Base-by-base conservation (phyloP, 495 filamentous ascomycete genomes). In the Tuber melanosporum region DNA sequence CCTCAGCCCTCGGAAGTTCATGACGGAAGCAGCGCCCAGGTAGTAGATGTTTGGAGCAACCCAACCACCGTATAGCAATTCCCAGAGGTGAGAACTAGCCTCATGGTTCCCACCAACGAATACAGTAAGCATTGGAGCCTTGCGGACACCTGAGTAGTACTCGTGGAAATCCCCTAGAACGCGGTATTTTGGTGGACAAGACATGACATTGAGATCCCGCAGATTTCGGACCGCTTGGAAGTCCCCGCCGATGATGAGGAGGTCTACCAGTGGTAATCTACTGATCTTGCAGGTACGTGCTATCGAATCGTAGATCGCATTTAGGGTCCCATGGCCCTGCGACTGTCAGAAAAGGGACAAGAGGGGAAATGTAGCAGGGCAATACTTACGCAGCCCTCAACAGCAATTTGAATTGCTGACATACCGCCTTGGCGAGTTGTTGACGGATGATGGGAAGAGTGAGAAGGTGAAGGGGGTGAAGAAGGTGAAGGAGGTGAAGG, bases 41-140 rank as follows among this genome's bases (percentile, higher is more conserved):
- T 97, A 99, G 86, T 96, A 99, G 73, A 99, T 99, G 73, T 95
- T 97, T 26, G 92, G 94, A 1, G 95, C 95, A 2, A 93, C 95
- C 95, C 95, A 99, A 52, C 95, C 95, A 62, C 95, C 95, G 83
- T 98, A 97, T 86, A 82, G 96, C 4, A 99, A 88, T 82, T 99
- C 95, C 85, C 89, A 94, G 0, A 97, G 84, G 83, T 98, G 88
- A 46, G 91, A 93, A 77, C 92, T 90, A 0, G 95, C 94, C 84
- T 99, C 95, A 78, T 99, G 95, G 83, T 99, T 99, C 12, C 95
- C 95, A 52, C 91, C 94, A 72, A 97, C 89, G 84, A 98, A 98
- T 74, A 98, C 85, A 26, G 96, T 99, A 42, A 95, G 86, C 79
- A 92, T 96, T 0, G 96, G 95, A 0, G 96, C 95, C 66, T 81